Percentiles rank a stretch among this genome's conserved stretches.
phyloP scores from a whole-genome alignment of 805 yeast species.

The Metschnikowia lunata region DNA sequence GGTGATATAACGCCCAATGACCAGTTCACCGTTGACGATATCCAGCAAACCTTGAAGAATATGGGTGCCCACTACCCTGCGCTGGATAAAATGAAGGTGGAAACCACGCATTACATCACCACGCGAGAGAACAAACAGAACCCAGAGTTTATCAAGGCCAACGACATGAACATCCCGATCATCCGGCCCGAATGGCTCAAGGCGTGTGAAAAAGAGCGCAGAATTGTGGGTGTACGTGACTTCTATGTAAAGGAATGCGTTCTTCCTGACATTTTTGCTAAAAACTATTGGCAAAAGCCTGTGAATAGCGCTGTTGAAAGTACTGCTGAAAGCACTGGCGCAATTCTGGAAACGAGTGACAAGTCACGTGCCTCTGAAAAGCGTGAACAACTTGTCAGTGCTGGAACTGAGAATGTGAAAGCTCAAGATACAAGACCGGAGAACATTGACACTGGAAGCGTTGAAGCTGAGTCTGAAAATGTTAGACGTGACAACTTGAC shows the following conservation, averaged over 20 bases:
- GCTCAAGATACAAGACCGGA: neutral
- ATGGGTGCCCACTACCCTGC: conserved; percentile 77
- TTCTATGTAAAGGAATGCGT: conserved; percentile 61
- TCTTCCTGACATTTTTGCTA: conserved; percentile 40
- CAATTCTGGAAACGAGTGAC: neutral
- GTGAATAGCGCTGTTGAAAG: neutral
- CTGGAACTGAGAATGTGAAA: neutral
- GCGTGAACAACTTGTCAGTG: neutral
- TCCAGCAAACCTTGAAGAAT: conserved; percentile 55
- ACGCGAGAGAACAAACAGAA: conserved; percentile 54
- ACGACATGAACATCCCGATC: conserved; percentile 82
- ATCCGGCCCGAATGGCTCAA: conserved; percentile 96
- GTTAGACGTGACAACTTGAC: neutral
- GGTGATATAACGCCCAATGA: conserved; percentile 70
- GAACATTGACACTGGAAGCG: neutral
- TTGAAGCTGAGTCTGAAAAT: neutral
- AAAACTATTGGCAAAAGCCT: conserved; percentile 33
- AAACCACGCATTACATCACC: conserved; percentile 92
- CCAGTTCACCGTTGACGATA: conserved; percentile 43
- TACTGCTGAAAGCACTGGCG: neutral
- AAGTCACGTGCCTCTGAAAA: neutral
- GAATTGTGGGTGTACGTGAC: conserved; percentile 90
- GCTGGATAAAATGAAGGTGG: conserved; percentile 70
- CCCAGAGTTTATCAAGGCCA: conserved; percentile 73
- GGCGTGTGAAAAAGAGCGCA: conserved; percentile 84